These are phyloP conservation scores for Deinandra increscens DNA, from an alignment of 129 eudicot genomes.

Conservation along the genomic window DNA sequence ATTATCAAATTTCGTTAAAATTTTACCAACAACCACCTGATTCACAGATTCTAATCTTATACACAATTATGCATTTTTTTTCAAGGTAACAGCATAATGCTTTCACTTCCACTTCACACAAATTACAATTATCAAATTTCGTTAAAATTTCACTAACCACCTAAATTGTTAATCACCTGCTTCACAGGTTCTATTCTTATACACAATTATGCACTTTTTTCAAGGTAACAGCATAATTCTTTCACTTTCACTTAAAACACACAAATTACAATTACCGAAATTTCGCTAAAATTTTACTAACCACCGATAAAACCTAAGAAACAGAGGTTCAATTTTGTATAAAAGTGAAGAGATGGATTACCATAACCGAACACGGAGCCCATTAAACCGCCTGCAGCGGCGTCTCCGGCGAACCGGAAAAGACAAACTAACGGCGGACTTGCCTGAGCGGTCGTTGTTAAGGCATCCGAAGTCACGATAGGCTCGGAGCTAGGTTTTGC, in stretches of 20 bases:
- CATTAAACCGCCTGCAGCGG: conserved; percentile 78
- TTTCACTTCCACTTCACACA: not conserved
- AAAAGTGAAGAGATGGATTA: conserved; percentile 1
- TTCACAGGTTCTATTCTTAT: not conserved
- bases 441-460: conserved; percentile 39
- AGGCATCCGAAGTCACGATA: conserved; percentile 33
- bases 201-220: not conserved
- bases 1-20: not conserved
- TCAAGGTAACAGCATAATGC: not conserved
- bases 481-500: conserved; percentile 38
- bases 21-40: not conserved
- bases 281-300: not conserved
- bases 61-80: not conserved
- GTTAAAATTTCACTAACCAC: not conserved
- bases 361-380: conserved; percentile 88
- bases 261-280: not conserved
- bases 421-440: conserved; percentile 68
- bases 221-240: not conserved
- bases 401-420: conserved; percentile 53
- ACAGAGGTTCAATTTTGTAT: not conserved
- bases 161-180: not conserved
- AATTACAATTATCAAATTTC: not conserved
- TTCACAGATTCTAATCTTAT: not conserved
- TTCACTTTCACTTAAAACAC: too few relatives aligned
- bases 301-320: not conserved